These are phyloP conservation scores for Aureobasidium sp. DNA, from an alignment of 2,329 filamentous ascomycete species.

Conservation along the genomic window DNA sequence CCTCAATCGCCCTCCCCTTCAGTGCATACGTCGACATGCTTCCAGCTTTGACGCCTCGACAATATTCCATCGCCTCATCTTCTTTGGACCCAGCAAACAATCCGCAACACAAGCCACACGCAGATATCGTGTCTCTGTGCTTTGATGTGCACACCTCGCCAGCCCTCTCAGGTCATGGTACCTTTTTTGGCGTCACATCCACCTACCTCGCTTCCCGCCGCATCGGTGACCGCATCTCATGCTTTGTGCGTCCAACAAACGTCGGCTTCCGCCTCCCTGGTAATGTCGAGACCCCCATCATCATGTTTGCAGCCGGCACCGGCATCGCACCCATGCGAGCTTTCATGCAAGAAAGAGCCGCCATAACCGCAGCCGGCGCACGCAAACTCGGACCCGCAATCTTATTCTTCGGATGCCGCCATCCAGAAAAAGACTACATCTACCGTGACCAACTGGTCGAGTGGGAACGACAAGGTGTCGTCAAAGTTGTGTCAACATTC, in stretches of 20 bases:
- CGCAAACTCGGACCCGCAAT: conserved; percentile 32
- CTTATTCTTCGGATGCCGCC: conserved; percentile 37
- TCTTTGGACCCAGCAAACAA: conserved; percentile 15
- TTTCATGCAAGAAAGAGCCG: conserved; percentile 37
- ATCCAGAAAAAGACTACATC: neutral
- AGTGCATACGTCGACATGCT: conserved; percentile 50
- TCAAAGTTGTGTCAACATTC: neutral
- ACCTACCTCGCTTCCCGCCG: conserved; percentile 31
- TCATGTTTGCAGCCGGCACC: conserved; percentile 48
- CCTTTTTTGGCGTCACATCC: conserved; percentile 32
- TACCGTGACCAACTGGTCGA: neutral
- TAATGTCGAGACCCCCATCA: conserved; percentile 38
- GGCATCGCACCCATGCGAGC: conserved; percentile 45
- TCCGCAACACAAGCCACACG: neutral
- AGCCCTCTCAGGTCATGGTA: conserved; percentile 17
- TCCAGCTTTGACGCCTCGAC: conserved; percentile 22
- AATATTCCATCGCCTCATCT: conserved; percentile 24
- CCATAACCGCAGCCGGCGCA: conserved; percentile 32
- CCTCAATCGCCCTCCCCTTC: conserved; percentile 55
- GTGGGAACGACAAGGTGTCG: neutral
- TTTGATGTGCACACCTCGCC: conserved; percentile 47
- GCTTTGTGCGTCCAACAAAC: conserved; percentile 35
- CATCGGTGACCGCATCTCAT: conserved; percentile 18
- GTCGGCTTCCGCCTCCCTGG: conserved; percentile 43
- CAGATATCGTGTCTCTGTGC: conserved; percentile 44